A percentile compares a stretch with the other conserved stretches of the same genome.
Evolutionary conservation across 2,329 filamentous ascomycete species (phyloP).

Genomic region (Periconia sp.): DNA sequence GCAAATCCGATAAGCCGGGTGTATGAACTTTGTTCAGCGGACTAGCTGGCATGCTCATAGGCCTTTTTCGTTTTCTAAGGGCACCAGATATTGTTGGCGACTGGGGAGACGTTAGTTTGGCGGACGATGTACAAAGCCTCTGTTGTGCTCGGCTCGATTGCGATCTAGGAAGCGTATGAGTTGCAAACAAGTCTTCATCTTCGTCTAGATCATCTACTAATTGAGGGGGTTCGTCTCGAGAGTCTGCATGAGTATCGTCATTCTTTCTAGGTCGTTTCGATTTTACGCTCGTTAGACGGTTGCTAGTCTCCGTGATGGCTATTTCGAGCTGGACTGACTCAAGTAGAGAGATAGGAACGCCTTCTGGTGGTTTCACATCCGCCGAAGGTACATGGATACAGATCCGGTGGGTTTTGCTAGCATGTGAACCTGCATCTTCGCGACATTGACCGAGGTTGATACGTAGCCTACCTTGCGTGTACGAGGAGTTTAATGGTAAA

Average conservation of each 20-base stretch:
- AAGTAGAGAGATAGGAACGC: conserved; percentile 28
- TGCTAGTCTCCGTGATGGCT: conserved; percentile 23
- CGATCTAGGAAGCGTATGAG: too few species aligned
- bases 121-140: not conserved
- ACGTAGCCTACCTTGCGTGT: conserved; percentile 15
- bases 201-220: not conserved
- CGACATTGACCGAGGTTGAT: conserved; percentile 29
- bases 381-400: conserved; percentile 26
- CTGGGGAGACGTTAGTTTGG: not conserved
- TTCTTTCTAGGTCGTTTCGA: conserved; percentile 18
- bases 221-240: too few species aligned
- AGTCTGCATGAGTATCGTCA: not conserved
- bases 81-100: not conserved
- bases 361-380: conserved; percentile 39
- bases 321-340: conserved; percentile 35
- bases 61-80: not conserved
- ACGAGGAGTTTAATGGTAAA: conserved; percentile 10
- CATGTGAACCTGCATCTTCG: conserved; percentile 4
- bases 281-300: conserved; percentile 4
- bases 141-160: too few species aligned
- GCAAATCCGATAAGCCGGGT: conserved; percentile 3
- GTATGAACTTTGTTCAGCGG: not conserved
- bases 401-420: conserved; percentile 26
- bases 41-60: not conserved
- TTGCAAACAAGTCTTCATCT: too few species aligned